Base-by-base conservation (phyloP, 768 basidiomycete species). In the Wakefieldia striispora region DNA sequence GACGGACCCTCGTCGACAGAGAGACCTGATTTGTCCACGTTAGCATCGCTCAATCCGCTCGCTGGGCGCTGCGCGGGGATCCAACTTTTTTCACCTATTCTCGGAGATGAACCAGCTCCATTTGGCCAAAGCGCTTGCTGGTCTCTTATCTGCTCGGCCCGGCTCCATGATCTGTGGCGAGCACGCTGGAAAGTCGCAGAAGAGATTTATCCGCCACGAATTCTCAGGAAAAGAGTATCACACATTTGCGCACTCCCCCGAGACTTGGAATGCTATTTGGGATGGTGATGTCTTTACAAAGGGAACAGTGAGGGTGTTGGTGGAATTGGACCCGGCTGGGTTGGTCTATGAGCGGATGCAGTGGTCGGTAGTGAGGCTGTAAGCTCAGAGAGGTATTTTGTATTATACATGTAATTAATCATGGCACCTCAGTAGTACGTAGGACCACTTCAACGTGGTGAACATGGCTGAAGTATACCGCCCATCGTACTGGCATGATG, bases 51-150 rank as follows among this genome's bases (percentile, higher is more conserved):
- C 31, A 78, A 65, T 17, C 73, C 75, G 0, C 67, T 83, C 2
- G 73, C 61, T 35, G 78, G 78, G 0, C 76, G 69, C 23, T 67
- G 81, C 39, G 71, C 79, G 9, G 76, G 70, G 6, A 77, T 84
- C 73, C 3, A 66, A 73, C 11, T 70, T 83, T 54, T 82, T 84
- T 53, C 68, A 70, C 61, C 36, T 68, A 0, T 71, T 72, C 47
- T 50, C 55, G 0, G 62, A 69, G 41, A 57, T 50, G 2, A 57
- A 66, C 21, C 70, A 72, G 26, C 29, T 51, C 11, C 40, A 51
- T 10, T 43, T 70, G n/a, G 71, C 70, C 9, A 55, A 40, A 31
- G 58, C 55, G 2, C 33, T 70, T 1, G 71, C 60, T 1, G 59
- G 64, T 0, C 49, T 71, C 4, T 52, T 72, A 34, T 66, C 63